Evolutionary conservation across 2,329 filamentous ascomycete species (phyloP).

Genomic region (Dryadomyces sulphureus): DNA sequence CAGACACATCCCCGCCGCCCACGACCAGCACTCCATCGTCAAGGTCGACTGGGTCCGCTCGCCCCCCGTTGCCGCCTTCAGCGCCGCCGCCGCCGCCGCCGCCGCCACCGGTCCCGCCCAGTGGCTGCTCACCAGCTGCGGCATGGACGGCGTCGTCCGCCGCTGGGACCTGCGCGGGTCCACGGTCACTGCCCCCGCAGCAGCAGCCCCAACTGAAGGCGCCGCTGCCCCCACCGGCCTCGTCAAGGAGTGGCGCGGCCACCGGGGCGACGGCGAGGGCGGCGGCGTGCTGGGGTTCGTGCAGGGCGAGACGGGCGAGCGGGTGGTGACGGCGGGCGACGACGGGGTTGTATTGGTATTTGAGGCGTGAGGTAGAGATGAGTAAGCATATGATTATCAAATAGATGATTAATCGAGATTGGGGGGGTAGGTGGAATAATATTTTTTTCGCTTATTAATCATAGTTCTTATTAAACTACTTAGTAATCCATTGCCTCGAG

Average conservation of each 20-base stretch:
- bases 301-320: constrained; percentile 58
- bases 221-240: constrained; percentile 31
- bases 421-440: too few relatives aligned
- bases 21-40: constrained; percentile 80
- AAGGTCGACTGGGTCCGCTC: constrained; percentile 68
- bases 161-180: constrained; percentile 63
- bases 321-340: constrained; percentile 81
- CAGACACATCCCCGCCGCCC: constrained; percentile 65
- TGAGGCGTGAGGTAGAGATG: constrained; percentile 26
- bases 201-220: not conserved
- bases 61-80: constrained; percentile 5
- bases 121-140: constrained; percentile 72
- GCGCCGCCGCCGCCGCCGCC: constrained; percentile 10
- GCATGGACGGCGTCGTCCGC: constrained; percentile 82
- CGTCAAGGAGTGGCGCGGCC: constrained; percentile 79
- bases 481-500: too few relatives aligned
- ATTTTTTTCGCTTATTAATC: not conserved
- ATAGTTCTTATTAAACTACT: constrained; percentile 98
- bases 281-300: constrained; percentile 87
- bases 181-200: constrained; percentile 17
- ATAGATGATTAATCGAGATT: too few relatives aligned
- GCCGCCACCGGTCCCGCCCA: constrained; percentile 17
- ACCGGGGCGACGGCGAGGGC: constrained; percentile 69
- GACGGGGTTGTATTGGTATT: constrained; percentile 60
- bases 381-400: constrained; percentile 7